A percentile compares a stretch with the other conserved stretches of the same genome.
Conservation (phyloP, 495 filamentous ascomycete genomes). For the Penicillium cinerascens region DNA sequence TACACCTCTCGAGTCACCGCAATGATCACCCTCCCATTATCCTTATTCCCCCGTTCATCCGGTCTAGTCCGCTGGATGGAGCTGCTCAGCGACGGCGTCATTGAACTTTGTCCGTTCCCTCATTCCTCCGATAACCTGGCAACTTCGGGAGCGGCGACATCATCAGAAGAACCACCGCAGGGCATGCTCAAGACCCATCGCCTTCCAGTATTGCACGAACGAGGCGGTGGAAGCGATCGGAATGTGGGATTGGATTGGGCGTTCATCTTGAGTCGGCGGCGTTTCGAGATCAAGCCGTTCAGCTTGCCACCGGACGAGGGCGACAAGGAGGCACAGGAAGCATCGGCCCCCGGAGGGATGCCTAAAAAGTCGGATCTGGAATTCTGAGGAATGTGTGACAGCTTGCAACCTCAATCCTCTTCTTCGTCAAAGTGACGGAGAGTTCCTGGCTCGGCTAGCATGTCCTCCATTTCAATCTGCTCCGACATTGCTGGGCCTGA, state of each 20-base stretch:
- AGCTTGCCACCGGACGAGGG: conserved; percentile 86
- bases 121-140: conserved; percentile 58
- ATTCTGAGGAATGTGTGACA: conserved; percentile 46
- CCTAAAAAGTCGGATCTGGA: conserved; percentile 67
- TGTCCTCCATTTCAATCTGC: conserved; percentile 61
- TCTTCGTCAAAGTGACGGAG: conserved; percentile 34
- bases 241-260: conserved; percentile 78
- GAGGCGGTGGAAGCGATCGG: conserved; percentile 70
- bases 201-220: conserved; percentile 81
- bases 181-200: conserved; percentile 80
- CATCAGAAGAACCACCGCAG: conserved; percentile 72
- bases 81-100: conserved; percentile 75
- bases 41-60: conserved; percentile 72
- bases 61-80: conserved; percentile 88
- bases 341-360: conserved; percentile 43
- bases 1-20: conserved; percentile 64
- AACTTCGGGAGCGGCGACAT: conserved; percentile 47
- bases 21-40: conserved; percentile 74
- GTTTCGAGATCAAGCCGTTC: conserved; percentile 82
- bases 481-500: conserved; percentile 56
- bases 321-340: conserved; percentile 66
- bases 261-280: conserved; percentile 80
- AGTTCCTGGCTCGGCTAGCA: conserved; percentile 46
- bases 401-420: conserved; percentile 17
- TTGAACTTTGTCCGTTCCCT: conserved; percentile 85